Evolutionary conservation across 805 yeast genomes (phyloP), one percentile per base, ranked within the genome.

Genomic region (Suhomyces canberraensis): DNA sequence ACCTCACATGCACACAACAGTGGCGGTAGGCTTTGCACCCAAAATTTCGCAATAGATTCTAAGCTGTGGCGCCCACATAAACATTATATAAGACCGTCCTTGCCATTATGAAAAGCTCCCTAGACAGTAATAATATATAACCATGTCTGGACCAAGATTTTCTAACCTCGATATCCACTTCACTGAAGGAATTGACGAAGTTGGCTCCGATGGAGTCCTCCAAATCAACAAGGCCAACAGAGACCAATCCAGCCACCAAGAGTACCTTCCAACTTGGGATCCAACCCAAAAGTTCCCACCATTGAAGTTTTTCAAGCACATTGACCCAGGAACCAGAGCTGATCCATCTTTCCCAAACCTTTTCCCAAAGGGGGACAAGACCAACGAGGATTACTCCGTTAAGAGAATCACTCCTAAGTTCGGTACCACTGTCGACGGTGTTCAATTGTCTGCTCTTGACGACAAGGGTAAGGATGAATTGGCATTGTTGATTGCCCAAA

Each of bases 191-290:
- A 68, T 69, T 33, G 81, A 76, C 47, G 71, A 71, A 33, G 55
- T 72, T 27, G 71, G 65, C 34, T 52, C 53, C 16, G 71, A 75
- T 20, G 82, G 81, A 9, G 61, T 73, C 11, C 61, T 71, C 40
- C 73, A 75, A 13, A 61, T 75, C 32, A 69, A 68, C 45, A 57
- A 58, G 31, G 66, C 59, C 29, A 62, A 64, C 42, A 58, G 67
- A 39, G 55, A 48, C 4, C 44, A 47, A 14, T 47, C 66, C 11
- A 31, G 55, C 15, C 71, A 64, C 56, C 81, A 83, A 2, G 79
- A 75, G 8, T 81, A 75, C 62, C 66, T 80, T 31, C 88, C 88
- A 11, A 73, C 84, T 1, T 81, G 84, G 84, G 77, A 80, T 51
- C 80, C 80, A n/a, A 62, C 53, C 15, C 72, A 77, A 49, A 73